A percentile compares a stretch with the other conserved stretches of the same genome.
Conservation (phyloP, 768 basidiomycete genomes). For the Kwoniella sp. region DNA sequence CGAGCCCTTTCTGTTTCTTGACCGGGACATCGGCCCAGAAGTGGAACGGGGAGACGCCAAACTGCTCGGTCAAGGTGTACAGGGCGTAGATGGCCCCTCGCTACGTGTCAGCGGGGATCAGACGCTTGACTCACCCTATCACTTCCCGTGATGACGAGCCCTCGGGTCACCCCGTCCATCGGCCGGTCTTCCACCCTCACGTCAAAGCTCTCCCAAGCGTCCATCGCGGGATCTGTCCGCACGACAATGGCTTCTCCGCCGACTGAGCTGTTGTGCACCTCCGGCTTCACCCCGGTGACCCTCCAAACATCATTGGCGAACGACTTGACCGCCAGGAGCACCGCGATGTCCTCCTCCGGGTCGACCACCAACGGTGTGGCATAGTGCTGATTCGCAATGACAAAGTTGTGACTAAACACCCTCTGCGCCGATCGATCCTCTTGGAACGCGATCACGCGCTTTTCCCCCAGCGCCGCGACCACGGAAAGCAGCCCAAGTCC, state of each 20-base stretch:
- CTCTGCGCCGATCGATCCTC: not conserved
- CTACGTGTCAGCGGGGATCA: conserved; percentile 31
- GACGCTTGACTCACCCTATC: conserved; percentile 52
- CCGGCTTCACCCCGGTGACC: conserved; percentile 59
- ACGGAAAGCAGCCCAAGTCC: no score
- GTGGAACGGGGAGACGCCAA: conserved; percentile 55
- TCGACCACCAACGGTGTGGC: conserved; percentile 24
- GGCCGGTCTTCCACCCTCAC: conserved; percentile 58
- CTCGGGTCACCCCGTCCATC: conserved; percentile 58
- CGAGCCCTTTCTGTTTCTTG: conserved; percentile 55
- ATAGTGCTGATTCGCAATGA: not conserved
- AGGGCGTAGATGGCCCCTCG: conserved; percentile 64
- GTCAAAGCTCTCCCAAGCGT: conserved; percentile 66
- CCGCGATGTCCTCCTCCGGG: conserved; percentile 30
- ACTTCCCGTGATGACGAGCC: conserved; percentile 65
- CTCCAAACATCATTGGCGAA: conserved; percentile 62
- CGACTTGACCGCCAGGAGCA: conserved; percentile 55
- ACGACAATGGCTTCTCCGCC: conserved; percentile 56
- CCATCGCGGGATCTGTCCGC: conserved; percentile 61
- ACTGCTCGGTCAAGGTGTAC: conserved; percentile 67
- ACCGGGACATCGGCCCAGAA: conserved; percentile 79
- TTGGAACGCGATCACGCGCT: conserved; percentile 9
- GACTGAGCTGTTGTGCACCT: conserved; percentile 57
- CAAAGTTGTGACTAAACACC: not conserved
- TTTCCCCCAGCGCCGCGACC: conserved; percentile 2